Percentiles rank a stretch among this genome's conserved stretches.
Evolutionary conservation across 169 alveolate genomes (phyloP).

Genomic region (Plasmodium knowlesi): DNA sequence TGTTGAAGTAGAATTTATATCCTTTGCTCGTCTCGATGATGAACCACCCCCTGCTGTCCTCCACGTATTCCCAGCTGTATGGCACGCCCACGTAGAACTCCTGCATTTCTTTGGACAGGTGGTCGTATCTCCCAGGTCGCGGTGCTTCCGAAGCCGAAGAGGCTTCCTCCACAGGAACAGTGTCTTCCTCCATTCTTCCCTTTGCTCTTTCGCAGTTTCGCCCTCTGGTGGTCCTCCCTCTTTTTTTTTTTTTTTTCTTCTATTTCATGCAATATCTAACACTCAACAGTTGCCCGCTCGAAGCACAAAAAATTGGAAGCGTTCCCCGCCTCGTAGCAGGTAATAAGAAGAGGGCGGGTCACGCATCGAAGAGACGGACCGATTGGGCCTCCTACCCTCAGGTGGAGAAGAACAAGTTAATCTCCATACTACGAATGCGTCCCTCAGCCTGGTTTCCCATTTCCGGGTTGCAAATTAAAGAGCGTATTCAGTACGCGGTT

Average conservation of each 20-base stretch:
- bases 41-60: slow-evolving; percentile 63
- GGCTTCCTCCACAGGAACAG: not conserved
- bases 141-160: not conserved
- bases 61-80: slow-evolving; percentile 67
- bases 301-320: not conserved
- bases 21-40: slow-evolving; percentile 52
- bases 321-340: not conserved
- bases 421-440: not conserved
- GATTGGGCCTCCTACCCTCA: not conserved
- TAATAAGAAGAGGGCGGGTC: not conserved
- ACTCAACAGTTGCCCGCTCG: not conserved
- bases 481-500: not conserved
- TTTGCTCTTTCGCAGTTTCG: not conserved
- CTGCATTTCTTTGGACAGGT: slow-evolving; percentile 28
- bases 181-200: not conserved
- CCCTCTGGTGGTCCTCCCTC: not conserved
- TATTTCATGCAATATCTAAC: not conserved
- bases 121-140: not conserved
- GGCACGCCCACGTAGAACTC: slow-evolving; percentile 49
- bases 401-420: not conserved
- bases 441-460: not conserved
- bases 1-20: slow-evolving; percentile 57
- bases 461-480: not conserved
- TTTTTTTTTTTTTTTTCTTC: too few species aligned
- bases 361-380: not conserved